These are phyloP conservation scores for Monilinia vaccinii-corymbosi DNA, from an alignment of 2,329 filamentous ascomycete species.

Conservation along the genomic window DNA sequence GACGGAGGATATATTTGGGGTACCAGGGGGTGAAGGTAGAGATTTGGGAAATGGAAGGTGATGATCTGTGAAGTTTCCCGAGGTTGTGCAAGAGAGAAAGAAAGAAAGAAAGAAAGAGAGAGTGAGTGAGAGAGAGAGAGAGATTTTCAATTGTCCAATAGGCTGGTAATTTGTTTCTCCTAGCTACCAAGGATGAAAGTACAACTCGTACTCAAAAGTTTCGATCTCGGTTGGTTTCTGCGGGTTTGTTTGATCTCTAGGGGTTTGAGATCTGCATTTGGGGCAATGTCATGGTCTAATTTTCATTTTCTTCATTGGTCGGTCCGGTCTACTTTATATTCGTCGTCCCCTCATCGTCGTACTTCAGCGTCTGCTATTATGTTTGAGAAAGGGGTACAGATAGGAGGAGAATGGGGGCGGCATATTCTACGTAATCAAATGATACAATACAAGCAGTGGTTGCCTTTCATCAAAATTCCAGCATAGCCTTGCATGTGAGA, in stretches of 20 bases:
- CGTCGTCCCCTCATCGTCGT: constrained; percentile 10
- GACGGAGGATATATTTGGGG: constrained; percentile 11
- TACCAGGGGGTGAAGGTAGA: constrained; percentile 10
- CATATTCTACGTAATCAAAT: constrained; percentile 21
- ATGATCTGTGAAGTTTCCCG: constrained; percentile 24
- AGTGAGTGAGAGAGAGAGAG: constrained; percentile 2
- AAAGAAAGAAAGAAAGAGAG: constrained; percentile 10
- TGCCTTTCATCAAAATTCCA: neutral
- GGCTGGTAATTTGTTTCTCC: constrained; percentile 19
- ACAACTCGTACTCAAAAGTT: constrained; percentile 14
- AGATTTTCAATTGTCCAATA: constrained; percentile 10
- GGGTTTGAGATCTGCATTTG: constrained; percentile 15
- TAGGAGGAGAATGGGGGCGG: constrained; percentile 9
- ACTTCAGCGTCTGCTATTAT: constrained; percentile 13
- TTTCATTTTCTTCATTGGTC: constrained; percentile 11
- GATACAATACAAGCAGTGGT: constrained; percentile 6
- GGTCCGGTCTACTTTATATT: constrained; percentile 8
- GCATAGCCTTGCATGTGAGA: neutral
- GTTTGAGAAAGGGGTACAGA: constrained; percentile 6
- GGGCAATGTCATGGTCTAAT: constrained; percentile 18
- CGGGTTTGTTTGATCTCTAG: constrained; percentile 12
- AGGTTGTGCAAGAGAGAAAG: constrained; percentile 10
- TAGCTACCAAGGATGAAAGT: constrained; percentile 12
- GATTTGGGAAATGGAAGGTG: constrained; percentile 19
- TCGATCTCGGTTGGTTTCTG: constrained; percentile 16